phyloP scores from a whole-genome alignment of 148 eudicot genomes.

The Suaeda aralocaspica region DNA sequence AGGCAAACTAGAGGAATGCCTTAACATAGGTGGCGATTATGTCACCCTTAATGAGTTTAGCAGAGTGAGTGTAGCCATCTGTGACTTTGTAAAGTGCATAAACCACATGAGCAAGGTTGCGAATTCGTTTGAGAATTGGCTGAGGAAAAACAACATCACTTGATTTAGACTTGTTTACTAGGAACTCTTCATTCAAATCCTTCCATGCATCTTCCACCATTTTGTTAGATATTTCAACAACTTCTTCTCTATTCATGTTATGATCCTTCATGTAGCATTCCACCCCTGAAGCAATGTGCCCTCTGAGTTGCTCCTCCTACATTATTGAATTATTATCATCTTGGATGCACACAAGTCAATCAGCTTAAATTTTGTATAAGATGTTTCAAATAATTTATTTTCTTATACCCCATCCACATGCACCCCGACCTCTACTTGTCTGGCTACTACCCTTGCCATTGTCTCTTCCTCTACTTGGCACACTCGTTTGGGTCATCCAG shows the following conservation, averaged over 20 bases:
- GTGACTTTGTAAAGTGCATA: slow-evolving; percentile 29
- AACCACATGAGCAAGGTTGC: slow-evolving; percentile 24
- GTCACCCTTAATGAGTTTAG: slow-evolving; percentile 29
- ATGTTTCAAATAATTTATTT: too few relatives aligned
- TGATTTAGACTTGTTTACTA: slow-evolving; percentile 3
- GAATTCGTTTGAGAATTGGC: slow-evolving; percentile 19
- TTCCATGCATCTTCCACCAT: slow-evolving; percentile 38
- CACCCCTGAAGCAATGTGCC: slow-evolving; percentile 29
- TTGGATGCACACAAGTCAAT: too few relatives aligned
- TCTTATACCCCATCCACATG: too few relatives aligned
- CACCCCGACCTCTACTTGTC: too few relatives aligned
- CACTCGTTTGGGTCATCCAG: too few relatives aligned
- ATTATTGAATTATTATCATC: too few relatives aligned
- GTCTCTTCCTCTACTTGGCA: too few relatives aligned
- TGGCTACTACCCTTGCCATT: too few relatives aligned
- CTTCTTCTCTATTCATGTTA: slow-evolving; percentile 25
- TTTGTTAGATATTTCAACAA: slow-evolving; percentile 16
- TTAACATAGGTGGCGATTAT: slow-evolving; percentile 21
- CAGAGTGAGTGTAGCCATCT: slow-evolving; percentile 33
- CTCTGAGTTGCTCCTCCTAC: slow-evolving; percentile 34
- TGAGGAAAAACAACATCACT: slow-evolving; percentile 14
- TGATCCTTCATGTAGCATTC: slow-evolving; percentile 39
- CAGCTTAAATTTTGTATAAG: too few relatives aligned
- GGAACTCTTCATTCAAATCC: slow-evolving; percentile 29
- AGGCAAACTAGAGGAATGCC: too few relatives aligned